Evolutionary conservation across 129 eudicot species (phyloP), one percentile per base, ranked within the genome.

Genomic region (Flaveria sonorensis): DNA sequence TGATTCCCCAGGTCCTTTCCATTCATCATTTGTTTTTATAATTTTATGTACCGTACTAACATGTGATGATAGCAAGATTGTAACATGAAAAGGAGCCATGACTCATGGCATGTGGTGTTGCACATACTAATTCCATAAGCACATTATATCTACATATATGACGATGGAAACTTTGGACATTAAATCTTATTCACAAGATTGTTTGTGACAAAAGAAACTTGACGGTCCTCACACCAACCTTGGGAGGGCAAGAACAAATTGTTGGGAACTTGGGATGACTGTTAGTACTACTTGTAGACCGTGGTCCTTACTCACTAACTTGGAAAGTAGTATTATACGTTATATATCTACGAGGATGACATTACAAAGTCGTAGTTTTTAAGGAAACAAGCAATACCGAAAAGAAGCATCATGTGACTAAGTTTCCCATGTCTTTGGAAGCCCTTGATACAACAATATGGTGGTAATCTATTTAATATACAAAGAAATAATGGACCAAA

Each of bases 191-290:
- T 14, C 61, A 73, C 26, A 39, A 12, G 4, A 6, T 20, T 39
- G 40, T 60, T 19, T 2, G 15, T 73, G 53, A 57, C 42, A 73
- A 12, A 4, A 73, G 23, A 73, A 56, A 73, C 77, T 57, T 39
- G 40, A 73, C 18, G 68, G 14, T 32, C 50, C 16, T 55, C 73
- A 68, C 15, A 43, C 56, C 40, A 14, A 21, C 36, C 23, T 40
- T 43, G 16, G 56, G 73, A 42, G 30, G 55, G 39, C 21, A 45
- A 20, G 73, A 68, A 68, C 57, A 16, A 68, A 46, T 30, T 21
- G 56, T 12, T 68, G 73, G n/a, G n/a, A n/a, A n/a, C n/a, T n/a
- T n/a, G n/a, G 73, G 57, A 68, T 68, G 53, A 11, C 39, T 45
- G 20, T 11, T 68, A 68, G 14, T 45, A 45, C 39, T 23, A 68